A percentile compares a stretch with the other conserved stretches of the same genome.
These are phyloP conservation scores for Cymodocea nodosa DNA, from an alignment of 116 monocot genomes.

Conservation along the genomic window DNA sequence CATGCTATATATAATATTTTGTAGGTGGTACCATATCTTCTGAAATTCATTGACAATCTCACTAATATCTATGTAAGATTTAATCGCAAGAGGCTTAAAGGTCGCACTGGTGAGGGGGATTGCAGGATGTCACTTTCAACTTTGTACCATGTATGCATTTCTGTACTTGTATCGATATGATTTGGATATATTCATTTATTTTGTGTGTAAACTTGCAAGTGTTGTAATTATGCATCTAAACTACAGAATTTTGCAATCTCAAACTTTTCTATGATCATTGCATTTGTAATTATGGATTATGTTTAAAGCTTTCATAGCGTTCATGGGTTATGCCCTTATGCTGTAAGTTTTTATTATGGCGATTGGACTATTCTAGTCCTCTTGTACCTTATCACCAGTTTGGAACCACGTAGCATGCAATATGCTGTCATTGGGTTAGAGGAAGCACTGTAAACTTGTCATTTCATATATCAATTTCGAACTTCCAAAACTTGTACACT, in stretches of 20 bases:
- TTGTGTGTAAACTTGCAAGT: not conserved
- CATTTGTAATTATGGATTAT: not conserved
- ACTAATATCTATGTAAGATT: constrained; percentile 99
- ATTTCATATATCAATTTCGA: no score
- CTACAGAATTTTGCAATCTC: not conserved
- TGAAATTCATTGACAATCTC: constrained; percentile 91
- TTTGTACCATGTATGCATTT: constrained; percentile 68
- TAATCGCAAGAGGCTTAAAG: constrained; percentile 95
- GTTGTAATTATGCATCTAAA: not conserved
- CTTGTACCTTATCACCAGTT: no score
- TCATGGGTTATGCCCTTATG: not conserved
- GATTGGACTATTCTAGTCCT: no score
- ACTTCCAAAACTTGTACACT: no score
- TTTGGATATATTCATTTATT: not conserved
- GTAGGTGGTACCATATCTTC: constrained; percentile 72
- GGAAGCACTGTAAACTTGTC: no score
- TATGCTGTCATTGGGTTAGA: no score
- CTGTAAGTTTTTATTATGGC: not conserved
- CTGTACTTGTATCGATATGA: not conserved
- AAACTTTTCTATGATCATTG: not conserved
- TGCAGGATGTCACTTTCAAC: constrained; percentile 91
- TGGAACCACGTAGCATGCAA: no score
- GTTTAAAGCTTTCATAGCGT: not conserved
- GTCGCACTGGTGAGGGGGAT: constrained; percentile 94
- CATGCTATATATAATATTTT: not conserved